phyloP scores from a whole-genome alignment of 495 filamentous ascomycete species.

The Aspergillus bridgeri region DNA sequence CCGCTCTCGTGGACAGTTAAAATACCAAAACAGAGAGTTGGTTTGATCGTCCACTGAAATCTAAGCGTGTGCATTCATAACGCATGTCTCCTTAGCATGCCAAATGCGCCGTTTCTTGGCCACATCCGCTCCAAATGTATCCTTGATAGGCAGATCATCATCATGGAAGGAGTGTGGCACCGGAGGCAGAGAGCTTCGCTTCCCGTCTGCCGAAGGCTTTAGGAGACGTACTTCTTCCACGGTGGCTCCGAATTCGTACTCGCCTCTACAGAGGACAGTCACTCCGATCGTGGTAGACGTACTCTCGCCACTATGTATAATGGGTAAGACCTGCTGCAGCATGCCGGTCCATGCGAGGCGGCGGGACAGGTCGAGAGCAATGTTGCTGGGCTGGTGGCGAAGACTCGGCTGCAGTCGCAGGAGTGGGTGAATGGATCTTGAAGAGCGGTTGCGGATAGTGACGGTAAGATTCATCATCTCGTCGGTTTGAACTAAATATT shows the following conservation, averaged over 20 bases:
- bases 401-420: conserved; percentile 76
- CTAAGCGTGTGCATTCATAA: conserved; percentile 52
- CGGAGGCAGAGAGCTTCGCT: conserved; percentile 3
- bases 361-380: conserved; percentile 79
- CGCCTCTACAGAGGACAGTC: conserved; percentile 70
- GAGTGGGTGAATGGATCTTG: conserved; percentile 63
- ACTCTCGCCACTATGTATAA: conserved; percentile 53
- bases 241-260: conserved; percentile 76
- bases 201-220: conserved; percentile 17
- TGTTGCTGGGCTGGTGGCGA: conserved; percentile 65
- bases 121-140: conserved; percentile 55
- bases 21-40: neutral
- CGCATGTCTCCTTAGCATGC: conserved; percentile 63
- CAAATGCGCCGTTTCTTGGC: conserved; percentile 66
- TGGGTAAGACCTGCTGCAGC: conserved; percentile 67
- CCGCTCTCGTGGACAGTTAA: too few relatives aligned
- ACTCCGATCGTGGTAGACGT: conserved; percentile 59
- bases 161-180: conserved; percentile 22
- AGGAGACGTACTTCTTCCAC: conserved; percentile 70
- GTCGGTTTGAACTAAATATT: conserved; percentile 61
- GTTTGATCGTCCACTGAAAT: neutral
- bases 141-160: conserved; percentile 42
- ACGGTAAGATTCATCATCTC: conserved; percentile 67
- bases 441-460: conserved; percentile 67
- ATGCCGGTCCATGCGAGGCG: conserved; percentile 82